Base-by-base conservation (phyloP, 495 filamentous ascomycete genomes). In the Penicillium daleae region DNA sequence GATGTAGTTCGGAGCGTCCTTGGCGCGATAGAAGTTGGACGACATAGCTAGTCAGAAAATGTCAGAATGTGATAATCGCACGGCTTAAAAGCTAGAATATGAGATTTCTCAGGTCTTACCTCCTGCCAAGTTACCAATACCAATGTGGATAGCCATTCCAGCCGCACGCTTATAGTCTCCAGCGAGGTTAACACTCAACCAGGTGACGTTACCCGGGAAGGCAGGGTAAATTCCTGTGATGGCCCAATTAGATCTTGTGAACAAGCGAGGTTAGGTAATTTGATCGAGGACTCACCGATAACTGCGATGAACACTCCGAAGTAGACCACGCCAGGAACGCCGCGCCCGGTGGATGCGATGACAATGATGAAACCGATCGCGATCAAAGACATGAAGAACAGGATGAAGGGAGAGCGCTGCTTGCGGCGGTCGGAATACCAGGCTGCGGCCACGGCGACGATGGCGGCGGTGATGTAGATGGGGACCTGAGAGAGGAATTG, bases 61-160 rank as follows among this genome's bases (percentile, higher is more conserved):
- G 40, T 69, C 65, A 69, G 57, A 37, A 1, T 5, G n/a, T 31
- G 8, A 13, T n/a, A 51, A 15, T 26, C 24, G n/a, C 9, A 31
- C 0, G 17, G n/a, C n/a, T 24, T 1, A 61, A 55, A 6, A 3
- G 24, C 33, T 26, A 46, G 37, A n/a, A 26, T 13, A 19, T 21
- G 8, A 10, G 19, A 6, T 2, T 15, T 27, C n/a, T 6, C n/a
- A 10, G 54, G 29, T 39, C 61, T 51, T 69, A 78, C 76, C 75
- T 32, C 90, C 90, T 21, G 85, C 88, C 4, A 93, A 74, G 61
- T 91, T 92, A 0, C 91, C 91, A 29, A 88, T 65, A 0, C 90
- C 89, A 60, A 94, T 92, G 35, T 90, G 87, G 4, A 92, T 76
- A 0, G 89, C 91, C 84, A 92, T 90, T 0, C 86, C 91, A 4